These are phyloP conservation scores for Houttuynia cordata DNA, from an alignment of 164 flowering plant species.

Conservation along the genomic window DNA sequence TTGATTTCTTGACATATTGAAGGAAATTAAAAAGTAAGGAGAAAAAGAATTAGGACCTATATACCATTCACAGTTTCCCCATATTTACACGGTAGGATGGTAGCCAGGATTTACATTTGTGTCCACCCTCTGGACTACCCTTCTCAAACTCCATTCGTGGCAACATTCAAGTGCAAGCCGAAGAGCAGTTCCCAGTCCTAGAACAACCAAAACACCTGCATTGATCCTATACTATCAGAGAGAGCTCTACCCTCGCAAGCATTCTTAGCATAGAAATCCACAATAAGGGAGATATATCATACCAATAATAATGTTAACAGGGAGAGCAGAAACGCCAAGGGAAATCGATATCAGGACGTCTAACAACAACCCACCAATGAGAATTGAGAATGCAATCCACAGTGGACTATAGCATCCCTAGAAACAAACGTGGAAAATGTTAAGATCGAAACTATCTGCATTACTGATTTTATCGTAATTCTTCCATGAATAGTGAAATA, in stretches of 20 bases:
- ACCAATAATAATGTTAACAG: slow-evolving; percentile 79
- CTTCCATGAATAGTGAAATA: background rate
- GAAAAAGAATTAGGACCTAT: too few species aligned
- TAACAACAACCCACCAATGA: slow-evolving; percentile 61
- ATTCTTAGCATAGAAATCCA: background rate
- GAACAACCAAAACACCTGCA: slow-evolving; percentile 70
- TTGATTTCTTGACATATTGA: background rate
- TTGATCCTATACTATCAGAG: background rate
- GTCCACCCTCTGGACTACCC: slow-evolving; percentile 44
- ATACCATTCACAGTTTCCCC: background rate
- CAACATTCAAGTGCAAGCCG: slow-evolving; percentile 66
- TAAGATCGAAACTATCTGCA: background rate
- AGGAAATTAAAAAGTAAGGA: background rate
- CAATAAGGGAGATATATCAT: slow-evolving; percentile 2
- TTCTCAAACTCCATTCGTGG: slow-evolving; percentile 54
- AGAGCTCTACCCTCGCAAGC: too few species aligned
- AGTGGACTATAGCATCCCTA: slow-evolving; percentile 69
- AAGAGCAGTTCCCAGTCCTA: slow-evolving; percentile 72
- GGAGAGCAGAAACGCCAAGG: slow-evolving; percentile 74
- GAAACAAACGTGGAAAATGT: background rate
- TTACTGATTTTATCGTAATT: too few species aligned
- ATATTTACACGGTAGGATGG: slow-evolving; percentile 7
- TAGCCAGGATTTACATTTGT: slow-evolving; percentile 31
- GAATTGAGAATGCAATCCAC: slow-evolving; percentile 73
- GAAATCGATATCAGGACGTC: slow-evolving; percentile 71